Base-by-base conservation (phyloP, 108 stramenopile genomes). In the Conticribra guillardii region DNA sequence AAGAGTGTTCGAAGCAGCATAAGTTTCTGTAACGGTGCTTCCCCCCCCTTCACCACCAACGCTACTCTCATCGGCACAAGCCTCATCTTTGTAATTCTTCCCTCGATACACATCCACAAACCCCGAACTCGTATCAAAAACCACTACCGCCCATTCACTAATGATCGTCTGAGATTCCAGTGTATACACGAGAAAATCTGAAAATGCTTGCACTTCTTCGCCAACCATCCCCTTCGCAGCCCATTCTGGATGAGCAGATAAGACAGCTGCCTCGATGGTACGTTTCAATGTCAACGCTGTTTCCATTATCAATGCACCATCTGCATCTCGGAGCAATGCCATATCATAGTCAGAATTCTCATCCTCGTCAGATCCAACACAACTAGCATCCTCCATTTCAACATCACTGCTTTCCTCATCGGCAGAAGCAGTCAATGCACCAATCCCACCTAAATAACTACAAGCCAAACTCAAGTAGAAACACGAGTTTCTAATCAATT, bases 241-340 rank as follows among this genome's bases (percentile, higher is more conserved):
- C 86, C 86, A 87, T 70, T 87, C 86, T 7, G 86, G 86, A 54
- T 87, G 86, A 11, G 86, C 78, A 14, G 68, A 66, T 3, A 87
- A 74, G 8, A 87, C 86, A 21, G 84, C 84, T 21, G 86, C 82
- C 58, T 87, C 86, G 26, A 87, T 84, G 4, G 73, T 54, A 31
- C 86, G 71, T 54, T 87, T 87, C 14, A 87, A 50, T 18, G 79
- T 54, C 29, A 87, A 62, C 1, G 83, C 86, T 5, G 86, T 84
- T 8, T 73, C 78, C 32, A 60, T 54, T 16, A 81, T 67, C 21
- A 87, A 26, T 23, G 72, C 60, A 48, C 58, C 54, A 60, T 85
- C 79, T 56, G 79, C 79, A n/a, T 70, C 68, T n/a, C 21, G 47
- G 19, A 80, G 64, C 15, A 74, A 30, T 3, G 45, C 26, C 26